Evolutionary conservation across 805 yeast species (phyloP).

Genomic region (Kodamaea restingae): DNA sequence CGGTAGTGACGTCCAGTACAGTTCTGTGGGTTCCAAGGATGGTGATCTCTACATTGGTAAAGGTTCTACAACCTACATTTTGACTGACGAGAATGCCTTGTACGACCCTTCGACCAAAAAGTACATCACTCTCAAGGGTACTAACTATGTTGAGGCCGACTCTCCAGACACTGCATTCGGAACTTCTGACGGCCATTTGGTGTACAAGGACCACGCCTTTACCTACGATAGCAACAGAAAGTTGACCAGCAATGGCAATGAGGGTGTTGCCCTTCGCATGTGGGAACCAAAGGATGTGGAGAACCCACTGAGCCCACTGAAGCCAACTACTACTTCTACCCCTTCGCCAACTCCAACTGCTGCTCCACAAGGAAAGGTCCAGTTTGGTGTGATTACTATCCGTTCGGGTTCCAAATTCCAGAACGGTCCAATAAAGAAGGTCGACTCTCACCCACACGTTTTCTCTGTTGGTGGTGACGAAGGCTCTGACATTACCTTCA

Average conservation of each 20-base stretch:
- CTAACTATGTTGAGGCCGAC: conserved; percentile 6
- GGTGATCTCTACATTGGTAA: no score
- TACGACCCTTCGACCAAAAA: conserved; percentile 15
- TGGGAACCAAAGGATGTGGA: background rate
- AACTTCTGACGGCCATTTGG: conserved; percentile 13
- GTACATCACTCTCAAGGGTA: conserved; percentile 12
- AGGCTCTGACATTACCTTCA: conserved; percentile 22
- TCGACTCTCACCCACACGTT: conserved; percentile 27
- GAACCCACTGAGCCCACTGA: background rate
- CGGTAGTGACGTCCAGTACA: no score
- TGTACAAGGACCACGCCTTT: background rate
- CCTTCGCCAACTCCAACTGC: no score
- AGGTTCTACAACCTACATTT: no score
- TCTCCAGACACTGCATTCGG: conserved; percentile 9
- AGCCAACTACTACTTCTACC: no score
- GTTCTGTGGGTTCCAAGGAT: no score
- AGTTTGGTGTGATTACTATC: conserved; percentile 19
- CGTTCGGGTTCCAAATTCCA: conserved; percentile 26
- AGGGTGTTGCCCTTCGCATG: background rate
- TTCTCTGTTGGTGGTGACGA: conserved; percentile 31
- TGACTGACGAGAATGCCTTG: conserved; percentile 12
- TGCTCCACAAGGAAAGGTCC: conserved; percentile 2
- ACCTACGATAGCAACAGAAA: background rate
- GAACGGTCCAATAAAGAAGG: conserved; percentile 24
- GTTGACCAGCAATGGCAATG: background rate